phyloP scores from a whole-genome alignment of 192 early-diverging fungal species.

The Gamsiella multidivaricata region DNA sequence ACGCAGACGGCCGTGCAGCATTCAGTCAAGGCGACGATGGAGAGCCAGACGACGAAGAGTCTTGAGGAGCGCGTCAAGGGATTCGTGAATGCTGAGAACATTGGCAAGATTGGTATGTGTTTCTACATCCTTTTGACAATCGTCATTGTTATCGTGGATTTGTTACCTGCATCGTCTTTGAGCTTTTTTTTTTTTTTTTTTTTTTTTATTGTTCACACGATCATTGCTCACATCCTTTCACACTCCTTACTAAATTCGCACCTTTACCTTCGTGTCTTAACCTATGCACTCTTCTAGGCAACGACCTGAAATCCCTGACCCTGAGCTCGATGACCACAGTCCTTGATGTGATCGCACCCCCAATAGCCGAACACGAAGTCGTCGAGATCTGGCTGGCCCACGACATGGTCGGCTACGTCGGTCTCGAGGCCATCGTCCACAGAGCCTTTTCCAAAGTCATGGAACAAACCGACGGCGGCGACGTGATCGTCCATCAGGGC shows the following conservation, averaged over 20 bases:
- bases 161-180: not conserved
- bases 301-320: slow-evolving; percentile 60
- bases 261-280: not conserved
- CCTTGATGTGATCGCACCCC: slow-evolving; percentile 67
- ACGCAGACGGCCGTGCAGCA: slow-evolving; percentile 63
- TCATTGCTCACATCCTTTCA: not conserved
- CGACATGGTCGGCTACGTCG: slow-evolving; percentile 66
- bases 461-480: slow-evolving; percentile 70
- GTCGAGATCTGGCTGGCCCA: slow-evolving; percentile 70
- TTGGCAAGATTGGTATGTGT: slow-evolving; percentile 67
- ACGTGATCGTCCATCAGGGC: slow-evolving; percentile 64
- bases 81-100: slow-evolving; percentile 67
- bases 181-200: not conserved
- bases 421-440: slow-evolving; percentile 64
- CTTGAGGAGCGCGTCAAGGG: slow-evolving; percentile 65
- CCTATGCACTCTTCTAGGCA: slow-evolving; percentile 43
- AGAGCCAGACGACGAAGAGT: slow-evolving; percentile 57
- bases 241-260: not conserved
- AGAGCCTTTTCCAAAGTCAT: slow-evolving; percentile 65
- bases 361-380: slow-evolving; percentile 69
- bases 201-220: not conserved
- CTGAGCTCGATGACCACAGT: slow-evolving; percentile 59
- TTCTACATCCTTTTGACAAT: not conserved
- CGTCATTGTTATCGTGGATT: too few species aligned
- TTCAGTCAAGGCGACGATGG: slow-evolving; percentile 62